Percentiles rank a stretch among this genome's conserved stretches.
Conservation (phyloP, 352 stramenopile genomes). For the Phytopythium oedochilum region DNA sequence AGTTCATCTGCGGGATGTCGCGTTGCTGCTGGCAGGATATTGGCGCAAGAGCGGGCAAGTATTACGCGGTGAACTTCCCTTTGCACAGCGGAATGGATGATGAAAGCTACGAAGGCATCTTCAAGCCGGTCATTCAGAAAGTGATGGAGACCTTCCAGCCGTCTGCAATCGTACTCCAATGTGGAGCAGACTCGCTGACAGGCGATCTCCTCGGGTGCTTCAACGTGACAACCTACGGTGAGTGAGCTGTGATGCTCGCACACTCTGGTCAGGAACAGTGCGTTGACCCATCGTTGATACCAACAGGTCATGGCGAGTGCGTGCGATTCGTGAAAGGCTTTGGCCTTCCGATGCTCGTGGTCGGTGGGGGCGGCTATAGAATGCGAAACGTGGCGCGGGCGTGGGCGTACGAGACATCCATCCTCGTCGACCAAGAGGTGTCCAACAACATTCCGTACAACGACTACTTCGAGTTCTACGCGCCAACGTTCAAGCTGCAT, state of each 20-base stretch:
- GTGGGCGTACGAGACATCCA: conserved; percentile 97
- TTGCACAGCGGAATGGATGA: conserved; percentile 96
- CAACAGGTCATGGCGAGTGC: conserved; percentile 64
- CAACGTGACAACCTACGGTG: conserved; percentile 92
- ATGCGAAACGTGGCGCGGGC: conserved; percentile 89
- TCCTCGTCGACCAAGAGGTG: conserved; percentile 85
- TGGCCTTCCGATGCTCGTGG: conserved; percentile 73
- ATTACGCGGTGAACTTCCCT: conserved; percentile 97
- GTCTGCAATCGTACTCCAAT: conserved; percentile 96
- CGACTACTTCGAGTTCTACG: conserved; percentile 85
- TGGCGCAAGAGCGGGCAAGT: conserved; percentile 91
- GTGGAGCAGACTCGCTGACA: conserved; percentile 96
- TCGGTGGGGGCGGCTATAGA: conserved; percentile 83
- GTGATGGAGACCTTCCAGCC: conserved; percentile 88
- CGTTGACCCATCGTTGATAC: background rate
- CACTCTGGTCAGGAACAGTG: background rate
- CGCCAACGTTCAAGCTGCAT: conserved; percentile 82
- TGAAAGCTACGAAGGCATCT: conserved; percentile 93
- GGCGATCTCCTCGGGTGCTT: conserved; percentile 97
- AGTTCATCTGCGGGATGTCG: no score
- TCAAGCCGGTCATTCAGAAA: conserved; percentile 96
- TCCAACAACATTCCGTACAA: conserved; percentile 84
- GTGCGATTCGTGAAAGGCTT: conserved; percentile 88
- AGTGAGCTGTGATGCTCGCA: background rate
- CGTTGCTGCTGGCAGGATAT: conserved; percentile 93